Percentiles rank a stretch among this genome's conserved stretches.
phyloP scores from a whole-genome alignment of 352 stramenopile genomes.

The Pythium brachiatum region DNA sequence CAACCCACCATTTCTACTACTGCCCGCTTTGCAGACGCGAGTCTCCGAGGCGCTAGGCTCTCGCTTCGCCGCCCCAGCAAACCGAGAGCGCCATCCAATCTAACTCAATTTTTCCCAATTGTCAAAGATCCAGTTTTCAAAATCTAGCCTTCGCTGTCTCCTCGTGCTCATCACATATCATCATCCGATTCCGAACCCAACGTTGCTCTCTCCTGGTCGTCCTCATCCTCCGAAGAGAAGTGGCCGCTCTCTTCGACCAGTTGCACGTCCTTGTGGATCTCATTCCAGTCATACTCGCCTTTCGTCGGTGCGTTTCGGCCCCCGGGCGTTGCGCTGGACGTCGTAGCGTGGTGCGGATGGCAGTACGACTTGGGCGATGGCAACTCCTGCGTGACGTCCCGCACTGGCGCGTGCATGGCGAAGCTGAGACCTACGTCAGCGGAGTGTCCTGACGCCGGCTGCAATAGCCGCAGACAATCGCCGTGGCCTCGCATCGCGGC shows the following conservation, averaged over 20 bases:
- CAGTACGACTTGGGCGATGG: constrained; percentile 31
- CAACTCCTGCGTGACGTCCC: background rate
- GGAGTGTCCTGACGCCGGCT: constrained; percentile 11
- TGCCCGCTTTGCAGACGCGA: background rate
- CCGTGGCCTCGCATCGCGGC: constrained; percentile 41
- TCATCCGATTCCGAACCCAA: background rate
- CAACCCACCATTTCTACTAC: background rate
- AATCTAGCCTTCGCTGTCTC: background rate
- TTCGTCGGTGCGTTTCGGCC: background rate
- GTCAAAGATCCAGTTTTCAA: background rate
- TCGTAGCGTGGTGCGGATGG: background rate
- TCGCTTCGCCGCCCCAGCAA: background rate
- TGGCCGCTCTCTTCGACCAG: constrained; percentile 70
- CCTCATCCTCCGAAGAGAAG: constrained; percentile 73
- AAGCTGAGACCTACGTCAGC: background rate
- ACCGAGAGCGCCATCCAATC: constrained; percentile 1
- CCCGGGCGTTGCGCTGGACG: background rate
- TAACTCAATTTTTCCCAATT: background rate
- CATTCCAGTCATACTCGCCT: constrained; percentile 45
- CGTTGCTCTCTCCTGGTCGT: constrained; percentile 15
- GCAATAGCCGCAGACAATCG: constrained; percentile 45
- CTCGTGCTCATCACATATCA: background rate
- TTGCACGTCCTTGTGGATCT: constrained; percentile 65
- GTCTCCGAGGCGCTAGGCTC: background rate
- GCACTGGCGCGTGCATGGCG: background rate